These are phyloP conservation scores for Suillus americanus DNA, from an alignment of 768 basidiomycete species.

Conservation along the genomic window DNA sequence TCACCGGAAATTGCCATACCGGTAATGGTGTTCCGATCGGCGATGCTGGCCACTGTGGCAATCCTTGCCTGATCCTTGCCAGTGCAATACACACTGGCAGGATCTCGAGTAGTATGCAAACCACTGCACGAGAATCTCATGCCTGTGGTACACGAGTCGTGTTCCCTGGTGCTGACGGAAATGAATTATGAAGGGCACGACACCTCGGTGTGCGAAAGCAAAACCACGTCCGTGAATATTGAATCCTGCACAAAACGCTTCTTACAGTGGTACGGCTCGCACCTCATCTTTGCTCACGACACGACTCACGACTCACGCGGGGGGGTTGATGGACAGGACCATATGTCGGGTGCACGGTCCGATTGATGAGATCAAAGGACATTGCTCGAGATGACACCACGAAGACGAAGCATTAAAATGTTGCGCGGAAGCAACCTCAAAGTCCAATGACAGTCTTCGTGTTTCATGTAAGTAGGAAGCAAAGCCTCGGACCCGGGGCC, in stretches of 20 bases:
- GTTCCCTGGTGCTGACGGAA: slow-evolving; percentile 1
- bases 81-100: neutral
- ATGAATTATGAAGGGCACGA: neutral
- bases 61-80: neutral
- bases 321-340: neutral
- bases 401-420: neutral
- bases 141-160: neutral
- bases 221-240: neutral
- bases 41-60: neutral
- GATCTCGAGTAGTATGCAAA: neutral
- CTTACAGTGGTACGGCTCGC: neutral
- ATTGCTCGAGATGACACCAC: neutral
- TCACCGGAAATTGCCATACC: neutral
- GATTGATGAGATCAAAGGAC: neutral
- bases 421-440: neutral
- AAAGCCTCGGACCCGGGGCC: slow-evolving; percentile 4
- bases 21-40: neutral
- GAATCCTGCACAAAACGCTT: neutral
- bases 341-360: neutral
- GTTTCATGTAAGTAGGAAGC: neutral
- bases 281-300: neutral
- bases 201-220: slow-evolving; percentile 1
- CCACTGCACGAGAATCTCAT: neutral
- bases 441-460: slow-evolving; percentile 1
- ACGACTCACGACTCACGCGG: neutral